A percentile compares a stretch with the other conserved stretches of the same genome.
Evolutionary conservation across 208 protist species (phyloP).

Genomic region (Wallacemonas collosoma): DNA sequence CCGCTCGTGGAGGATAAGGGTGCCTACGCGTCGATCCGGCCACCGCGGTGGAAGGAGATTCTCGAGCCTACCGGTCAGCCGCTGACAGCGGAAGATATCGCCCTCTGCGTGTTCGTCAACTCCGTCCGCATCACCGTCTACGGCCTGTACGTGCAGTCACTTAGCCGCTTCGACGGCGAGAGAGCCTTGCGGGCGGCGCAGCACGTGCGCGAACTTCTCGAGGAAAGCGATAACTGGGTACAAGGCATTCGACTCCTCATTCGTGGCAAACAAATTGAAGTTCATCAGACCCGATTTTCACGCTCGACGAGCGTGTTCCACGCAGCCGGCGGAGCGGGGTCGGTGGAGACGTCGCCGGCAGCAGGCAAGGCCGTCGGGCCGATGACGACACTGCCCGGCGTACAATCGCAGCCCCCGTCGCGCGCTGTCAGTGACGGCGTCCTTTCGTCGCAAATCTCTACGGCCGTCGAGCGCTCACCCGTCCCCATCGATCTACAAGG

Average conservation of each 20-base stretch:
- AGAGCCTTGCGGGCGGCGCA: constrained; percentile 53
- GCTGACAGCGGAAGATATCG: constrained; percentile 68
- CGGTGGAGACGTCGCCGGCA: neutral
- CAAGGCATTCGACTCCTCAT: constrained; percentile 24
- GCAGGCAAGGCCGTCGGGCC: neutral
- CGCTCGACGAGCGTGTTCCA: constrained; percentile 9
- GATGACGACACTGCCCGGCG: neutral
- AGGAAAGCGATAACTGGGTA: constrained; percentile 67
- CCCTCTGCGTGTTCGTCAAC: constrained; percentile 64
- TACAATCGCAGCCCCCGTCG: neutral
- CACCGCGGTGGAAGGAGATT: constrained; percentile 73
- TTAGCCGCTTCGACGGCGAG: constrained; percentile 79
- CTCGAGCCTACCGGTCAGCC: constrained; percentile 47
- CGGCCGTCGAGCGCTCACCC: neutral
- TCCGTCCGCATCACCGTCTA: constrained; percentile 74
- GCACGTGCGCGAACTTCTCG: constrained; percentile 36
- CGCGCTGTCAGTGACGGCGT: neutral
- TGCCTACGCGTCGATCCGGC: constrained; percentile 63
- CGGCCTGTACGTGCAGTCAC: constrained; percentile 78
- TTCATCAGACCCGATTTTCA: constrained; percentile 3
- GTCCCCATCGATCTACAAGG: neutral
- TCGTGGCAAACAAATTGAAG: constrained; percentile 5
- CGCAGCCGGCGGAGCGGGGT: neutral
- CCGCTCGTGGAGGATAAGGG: constrained; percentile 85
- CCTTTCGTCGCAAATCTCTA: neutral